phyloP scores from a whole-genome alignment of 176 grass and related monocot genomes.

The Phyllostachys edulis region DNA sequence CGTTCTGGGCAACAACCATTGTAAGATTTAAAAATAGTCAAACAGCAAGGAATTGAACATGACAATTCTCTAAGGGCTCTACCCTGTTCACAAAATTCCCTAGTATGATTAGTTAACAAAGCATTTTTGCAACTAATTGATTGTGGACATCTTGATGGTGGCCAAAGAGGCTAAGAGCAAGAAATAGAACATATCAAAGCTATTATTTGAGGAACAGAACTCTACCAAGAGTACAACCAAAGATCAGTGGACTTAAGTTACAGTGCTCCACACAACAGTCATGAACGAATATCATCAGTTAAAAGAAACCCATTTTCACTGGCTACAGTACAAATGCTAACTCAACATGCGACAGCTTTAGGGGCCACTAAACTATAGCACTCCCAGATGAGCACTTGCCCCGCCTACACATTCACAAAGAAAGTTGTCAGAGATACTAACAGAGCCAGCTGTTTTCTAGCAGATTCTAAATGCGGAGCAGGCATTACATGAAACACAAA shows the following conservation, averaged over 20 bases:
- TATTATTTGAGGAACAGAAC: background rate
- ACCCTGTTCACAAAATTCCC: background rate
- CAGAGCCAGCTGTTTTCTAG: constrained; percentile 7
- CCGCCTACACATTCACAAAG: constrained; percentile 13
- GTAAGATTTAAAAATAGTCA: background rate
- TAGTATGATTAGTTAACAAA: background rate
- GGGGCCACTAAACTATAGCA: constrained; percentile 5
- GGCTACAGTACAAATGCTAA: constrained; percentile 7
- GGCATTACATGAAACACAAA: constrained; percentile 24
- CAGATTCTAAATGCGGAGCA: constrained; percentile 25
- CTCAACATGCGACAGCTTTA: background rate
- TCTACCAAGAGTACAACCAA: constrained; percentile 4
- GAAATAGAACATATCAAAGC: background rate
- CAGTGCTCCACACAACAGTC: background rate
- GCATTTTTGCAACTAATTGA: background rate
- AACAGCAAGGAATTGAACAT: background rate
- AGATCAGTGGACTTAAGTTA: constrained; percentile 8
- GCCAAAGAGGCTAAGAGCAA: background rate
- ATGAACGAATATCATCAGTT: background rate
- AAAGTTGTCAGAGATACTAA: constrained; percentile 11
- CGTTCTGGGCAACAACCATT: background rate
- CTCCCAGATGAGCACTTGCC: constrained; percentile 7
- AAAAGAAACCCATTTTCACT: constrained; percentile 28
- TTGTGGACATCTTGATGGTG: background rate
- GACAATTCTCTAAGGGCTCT: background rate